Base-by-base conservation (phyloP, 2,329 filamentous ascomycete genomes). In the Stagonosporopsis vannaccii region DNA sequence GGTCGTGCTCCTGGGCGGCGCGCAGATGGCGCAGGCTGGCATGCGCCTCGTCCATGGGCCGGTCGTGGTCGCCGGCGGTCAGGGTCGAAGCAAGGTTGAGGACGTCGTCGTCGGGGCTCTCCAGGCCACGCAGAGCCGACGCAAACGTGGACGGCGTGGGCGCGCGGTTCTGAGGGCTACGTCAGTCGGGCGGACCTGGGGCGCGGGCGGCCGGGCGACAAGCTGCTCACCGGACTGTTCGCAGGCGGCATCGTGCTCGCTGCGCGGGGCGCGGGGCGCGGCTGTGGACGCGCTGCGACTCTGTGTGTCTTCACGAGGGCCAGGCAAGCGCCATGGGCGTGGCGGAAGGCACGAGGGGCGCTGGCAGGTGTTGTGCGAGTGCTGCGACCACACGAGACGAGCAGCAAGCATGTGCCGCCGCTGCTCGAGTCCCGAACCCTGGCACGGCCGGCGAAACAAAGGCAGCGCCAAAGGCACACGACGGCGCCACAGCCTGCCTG, bases 61-160 rank as follows among this genome's bases (percentile, higher is more conserved):
- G 15, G 49, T 81, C 77, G 39, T 74, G 77, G 59, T 82, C 77
- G 75, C 74, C 54, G 75, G 72, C 15, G 75, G 77, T 79, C 33
- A 83, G 74, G 41, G 81, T 82, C 36, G 79, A 72, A 47, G 82
- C 80, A 54, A 83, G 75, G 63, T 82, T 79, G 50, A 81, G 76
- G 35, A 70, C 67, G 56, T 67, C 63, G 26, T 66, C 63, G 54
- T 65, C 61, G 33, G 82, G 79, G 63, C 78, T 81, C 63, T 81
- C 75, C 56, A 83, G 74, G 51, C 77, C 72, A 63, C 75, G 77
- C 56, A 81, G 74, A 52, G 79, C 78, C 49, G 79, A 80, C 36
- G 82, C 75, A 62, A 84, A 83, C 33, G 68, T 71, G 41, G 70
- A 67, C 71, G 35, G 35, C n/a, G 35, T 20, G 35, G 35, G 35